Evolutionary conservation across 2,329 filamentous ascomycete species (phyloP), one percentile per base, ranked within the genome.

Genomic region (Aspergillus sp.): DNA sequence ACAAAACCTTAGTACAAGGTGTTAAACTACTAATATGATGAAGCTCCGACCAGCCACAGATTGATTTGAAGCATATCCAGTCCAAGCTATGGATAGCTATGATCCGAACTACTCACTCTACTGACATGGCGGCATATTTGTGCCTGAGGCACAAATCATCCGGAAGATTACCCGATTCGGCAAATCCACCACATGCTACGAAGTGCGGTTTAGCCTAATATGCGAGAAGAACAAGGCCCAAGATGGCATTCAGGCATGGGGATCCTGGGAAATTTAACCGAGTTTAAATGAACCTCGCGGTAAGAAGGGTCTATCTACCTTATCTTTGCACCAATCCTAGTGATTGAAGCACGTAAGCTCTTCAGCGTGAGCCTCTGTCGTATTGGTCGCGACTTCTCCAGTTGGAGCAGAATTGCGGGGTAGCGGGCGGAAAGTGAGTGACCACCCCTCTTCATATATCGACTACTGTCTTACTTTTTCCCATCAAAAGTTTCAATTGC

Each of bases 91-190:
- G 8, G 6, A 43, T 19, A 19, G 41, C 17, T 10, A 17, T 45
- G 17, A 45, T 45, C 28, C 28, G 28, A 30, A 30, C 28, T 30
- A 12, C 28, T 28, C 2, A 28, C 25, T 28, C 25, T 12, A 13
- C 41, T 21, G 8, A 43, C 28, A 19, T 12, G 8, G 25, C 25
- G 10, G 28, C 9, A 30, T 2, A 1, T 36, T 3, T 17, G 15
- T 54, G 56, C 56, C 57, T 58, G 38, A 47, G 57, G 57, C 56
- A 58, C 1, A 4, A 15, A 3, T 6, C 1, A 25, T 25, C 41
- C 39, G 57, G 57, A 58, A 54, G 49, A 30, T 52, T 58, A 48
- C 57, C 39, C 28, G 15, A 58, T 54, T 47, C 48, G 49, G 55
- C 55, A 38, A 23, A 57, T 19, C 12, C n/a, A 17, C 45, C 30